Base-by-base conservation (phyloP, 1,284 basidiomycete genomes). In the Cerioporus squamosus region DNA sequence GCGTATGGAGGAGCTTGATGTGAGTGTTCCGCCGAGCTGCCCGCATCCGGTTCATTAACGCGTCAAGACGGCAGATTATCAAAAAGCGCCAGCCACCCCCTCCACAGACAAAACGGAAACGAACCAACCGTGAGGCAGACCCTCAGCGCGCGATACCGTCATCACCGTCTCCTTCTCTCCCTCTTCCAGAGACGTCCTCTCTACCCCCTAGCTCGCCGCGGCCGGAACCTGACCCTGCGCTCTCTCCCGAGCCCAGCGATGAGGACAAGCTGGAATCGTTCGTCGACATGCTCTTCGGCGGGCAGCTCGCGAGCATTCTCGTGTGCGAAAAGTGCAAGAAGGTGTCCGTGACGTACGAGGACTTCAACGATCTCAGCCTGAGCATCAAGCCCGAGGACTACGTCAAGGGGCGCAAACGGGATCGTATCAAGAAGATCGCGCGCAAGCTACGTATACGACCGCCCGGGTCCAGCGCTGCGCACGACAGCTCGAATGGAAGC, bases 261-360 rank as follows among this genome's bases (percentile, higher is more conserved):
- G 77, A 82, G 20, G 79, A 86, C 38, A 75, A 79, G 52, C 75
- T 91, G 31, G 72, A 85, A 5, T 89, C 94, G 0, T 91, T 96
- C 64, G 84, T 93, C 9, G 94, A 97, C 72, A 90, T 91, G 77
- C 81, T 97, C 53, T 98, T 97, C 68, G 91, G 93, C 51, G 95
- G 95, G 5, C 85, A 86, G 63, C 81, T 97, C 43, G 89, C 93
- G 3, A 92, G 89, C 75, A 90, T 97, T 68, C 89, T 98, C 48
- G 91, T 98, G 4, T 98, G 95, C 74, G 94, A 95, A 69, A 87
- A 88, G 55, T 98, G 95, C 84, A 95, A 95, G 72, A 81, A 93
- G 74, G 83, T 96, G 52, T 96, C 94, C 4, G 89, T 94, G 65
- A 96, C 93, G 12, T 92, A 93, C 69, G 94, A 96, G 74, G 94